Evolutionary conservation across 129 eudicot genomes (phyloP).

Genomic region (Flaveria brownii): DNA sequence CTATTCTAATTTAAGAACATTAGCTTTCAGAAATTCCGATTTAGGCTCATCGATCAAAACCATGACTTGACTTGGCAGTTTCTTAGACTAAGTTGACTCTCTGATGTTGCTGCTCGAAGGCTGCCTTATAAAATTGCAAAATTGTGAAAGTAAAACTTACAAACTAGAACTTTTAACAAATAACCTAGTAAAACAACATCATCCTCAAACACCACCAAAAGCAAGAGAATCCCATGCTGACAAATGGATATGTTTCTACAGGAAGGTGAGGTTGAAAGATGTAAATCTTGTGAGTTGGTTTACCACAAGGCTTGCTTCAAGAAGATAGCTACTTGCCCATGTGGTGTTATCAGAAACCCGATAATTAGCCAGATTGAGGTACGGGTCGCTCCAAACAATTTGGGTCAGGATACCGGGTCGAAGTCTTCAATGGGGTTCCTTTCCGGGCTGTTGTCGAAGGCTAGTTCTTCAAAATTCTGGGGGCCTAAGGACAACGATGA

Average conservation of each 20-base stretch:
- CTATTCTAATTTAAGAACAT: not conserved
- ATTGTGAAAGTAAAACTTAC: not conserved
- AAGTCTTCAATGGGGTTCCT: conserved; percentile 47
- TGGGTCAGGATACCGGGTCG: conserved; percentile 37
- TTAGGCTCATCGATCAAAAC: not conserved
- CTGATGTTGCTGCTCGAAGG: not conserved
- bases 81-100: not conserved
- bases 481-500: conserved; percentile 36
- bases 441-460: conserved; percentile 60
- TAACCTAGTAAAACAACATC: not conserved
- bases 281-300: conserved; percentile 64
- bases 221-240: not conserved
- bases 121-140: not conserved
- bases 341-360: conserved; percentile 50
- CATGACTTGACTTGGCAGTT: not conserved
- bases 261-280: conserved; percentile 88
- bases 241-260: conserved; percentile 31
- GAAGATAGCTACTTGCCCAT: conserved; percentile 58
- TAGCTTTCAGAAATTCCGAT: not conserved
- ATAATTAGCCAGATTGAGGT: conserved; percentile 19
- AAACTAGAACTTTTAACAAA: not conserved
- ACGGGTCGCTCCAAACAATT: conserved; percentile 28
- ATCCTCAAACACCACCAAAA: conserved; percentile 8
- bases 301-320: conserved; percentile 78
- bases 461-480: conserved; percentile 45